A percentile compares a stretch with the other conserved stretches of the same genome.
These are phyloP conservation scores for Cynanchum wilfordii DNA, from an alignment of 257 asterid genomes.

Conservation along the genomic window DNA sequence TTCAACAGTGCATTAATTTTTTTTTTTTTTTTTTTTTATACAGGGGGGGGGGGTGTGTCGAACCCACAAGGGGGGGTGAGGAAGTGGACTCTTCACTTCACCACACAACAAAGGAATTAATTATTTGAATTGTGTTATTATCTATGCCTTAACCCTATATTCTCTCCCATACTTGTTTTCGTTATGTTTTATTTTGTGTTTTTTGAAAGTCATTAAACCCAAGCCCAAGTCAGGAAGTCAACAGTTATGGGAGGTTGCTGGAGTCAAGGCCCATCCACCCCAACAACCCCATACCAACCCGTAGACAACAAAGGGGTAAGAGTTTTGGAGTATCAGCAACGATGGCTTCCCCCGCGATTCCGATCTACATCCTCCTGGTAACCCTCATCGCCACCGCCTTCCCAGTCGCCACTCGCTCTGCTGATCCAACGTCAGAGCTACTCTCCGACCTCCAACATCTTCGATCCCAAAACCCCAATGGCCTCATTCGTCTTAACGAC, in stretches of 20 bases:
- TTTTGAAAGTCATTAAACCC: background rate
- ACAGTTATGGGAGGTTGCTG: background rate
- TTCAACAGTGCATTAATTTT: background rate
- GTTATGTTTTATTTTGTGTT: too few species aligned
- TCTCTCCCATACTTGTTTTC: too few species aligned
- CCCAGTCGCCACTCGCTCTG: slow-evolving; percentile 3
- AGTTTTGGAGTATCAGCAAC: background rate
- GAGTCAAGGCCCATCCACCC: background rate
- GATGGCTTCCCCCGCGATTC: slow-evolving; percentile 43
- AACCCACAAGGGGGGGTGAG: too few species aligned
- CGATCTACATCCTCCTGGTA: slow-evolving; percentile 27
- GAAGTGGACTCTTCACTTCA: too few species aligned
- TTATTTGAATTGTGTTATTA: too few species aligned
- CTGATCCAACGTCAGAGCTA: slow-evolving; percentile 21
- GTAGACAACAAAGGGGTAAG: background rate
- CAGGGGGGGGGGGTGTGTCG: too few species aligned
- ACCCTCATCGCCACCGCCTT: slow-evolving; percentile 20
- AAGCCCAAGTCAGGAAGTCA: background rate
- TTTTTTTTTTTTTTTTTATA: background rate
- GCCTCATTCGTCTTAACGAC: slow-evolving; percentile 60
- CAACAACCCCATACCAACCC: background rate
- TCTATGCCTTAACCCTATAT: too few species aligned
- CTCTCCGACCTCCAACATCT: slow-evolving; percentile 44
- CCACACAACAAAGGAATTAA: too few species aligned
- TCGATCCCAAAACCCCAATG: slow-evolving; percentile 48